These are phyloP conservation scores for Pichia sp. DNA, from an alignment of 1,139 yeast genomes.

Conservation along the genomic window DNA sequence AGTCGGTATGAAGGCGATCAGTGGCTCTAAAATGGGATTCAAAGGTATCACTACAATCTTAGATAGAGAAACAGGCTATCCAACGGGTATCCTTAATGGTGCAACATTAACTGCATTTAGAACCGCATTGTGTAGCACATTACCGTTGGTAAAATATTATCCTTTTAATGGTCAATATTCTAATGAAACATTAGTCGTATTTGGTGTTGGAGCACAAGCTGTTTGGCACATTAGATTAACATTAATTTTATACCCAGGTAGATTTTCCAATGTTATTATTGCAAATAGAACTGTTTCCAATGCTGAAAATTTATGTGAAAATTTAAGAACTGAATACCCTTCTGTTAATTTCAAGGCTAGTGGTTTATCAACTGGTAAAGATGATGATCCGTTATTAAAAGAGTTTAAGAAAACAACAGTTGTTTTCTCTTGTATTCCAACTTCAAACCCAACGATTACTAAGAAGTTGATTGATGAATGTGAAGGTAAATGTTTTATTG, in stretches of 20 bases:
- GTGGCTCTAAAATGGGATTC: slow-evolving; percentile 48
- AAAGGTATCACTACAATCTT: slow-evolving; percentile 46
- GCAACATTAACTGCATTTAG: slow-evolving; percentile 58
- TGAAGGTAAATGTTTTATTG: slow-evolving; percentile 39
- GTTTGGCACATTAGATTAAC: slow-evolving; percentile 56
- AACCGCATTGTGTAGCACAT: slow-evolving; percentile 54
- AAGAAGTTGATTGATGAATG: slow-evolving; percentile 32
- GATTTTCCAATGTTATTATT: slow-evolving; percentile 37
- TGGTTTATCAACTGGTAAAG: slow-evolving; percentile 10
- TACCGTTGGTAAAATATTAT: slow-evolving; percentile 40
- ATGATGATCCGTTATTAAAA: slow-evolving; percentile 17
- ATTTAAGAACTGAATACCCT: slow-evolving; percentile 25
- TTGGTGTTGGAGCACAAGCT: slow-evolving; percentile 66
- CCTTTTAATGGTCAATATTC: slow-evolving; percentile 19
- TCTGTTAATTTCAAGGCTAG: slow-evolving; percentile 25
- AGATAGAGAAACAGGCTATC: slow-evolving; percentile 44
- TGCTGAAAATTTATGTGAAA: slow-evolving; percentile 31
- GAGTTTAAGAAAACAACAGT: slow-evolving; percentile 34
- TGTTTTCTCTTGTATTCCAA: slow-evolving; percentile 55
- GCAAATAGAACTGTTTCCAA: slow-evolving; percentile 42
- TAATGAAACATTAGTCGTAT: slow-evolving; percentile 33
- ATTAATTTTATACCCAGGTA: slow-evolving; percentile 34
- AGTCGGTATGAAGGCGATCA: slow-evolving; percentile 42
- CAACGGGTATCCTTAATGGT: slow-evolving; percentile 53
- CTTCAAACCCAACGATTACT: slow-evolving; percentile 42